Conservation (phyloP, 495 filamentous ascomycete genomes). For the Aspergillus nidulans region DNA sequence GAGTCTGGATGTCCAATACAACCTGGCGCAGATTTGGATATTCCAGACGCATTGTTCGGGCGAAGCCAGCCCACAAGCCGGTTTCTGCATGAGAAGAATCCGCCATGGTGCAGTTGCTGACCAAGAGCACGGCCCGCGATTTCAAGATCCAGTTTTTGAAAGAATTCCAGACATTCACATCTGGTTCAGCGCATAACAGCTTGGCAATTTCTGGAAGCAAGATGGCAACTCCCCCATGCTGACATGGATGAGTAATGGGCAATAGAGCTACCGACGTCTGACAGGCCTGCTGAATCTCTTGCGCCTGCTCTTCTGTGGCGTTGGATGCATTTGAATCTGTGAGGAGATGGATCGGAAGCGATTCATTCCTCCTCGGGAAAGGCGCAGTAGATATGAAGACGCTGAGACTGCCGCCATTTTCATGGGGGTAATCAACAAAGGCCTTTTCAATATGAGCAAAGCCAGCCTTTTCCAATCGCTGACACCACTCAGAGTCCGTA, state of each 20-base stretch:
- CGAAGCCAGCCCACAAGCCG: conserved; percentile 5
- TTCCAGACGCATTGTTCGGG: conserved; percentile 2
- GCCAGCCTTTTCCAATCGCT: neutral
- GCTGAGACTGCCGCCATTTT: conserved; percentile 10
- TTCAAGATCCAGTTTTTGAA: conserved; percentile 7
- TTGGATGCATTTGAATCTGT: neutral
- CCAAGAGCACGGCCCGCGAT: conserved; percentile 1
- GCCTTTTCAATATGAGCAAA: conserved; percentile 1
- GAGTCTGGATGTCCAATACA: conserved; percentile 3
- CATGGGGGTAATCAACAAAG: conserved; percentile 4
- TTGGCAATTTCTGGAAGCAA: conserved; percentile 10
- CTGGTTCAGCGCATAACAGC: neutral
- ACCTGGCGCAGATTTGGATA: conserved; percentile 6
- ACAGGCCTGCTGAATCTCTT: neutral
- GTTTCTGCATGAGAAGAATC: conserved; percentile 4
- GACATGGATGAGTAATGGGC: neutral
- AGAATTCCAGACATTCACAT: neutral
- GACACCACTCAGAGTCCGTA: neutral
- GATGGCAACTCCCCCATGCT: neutral
- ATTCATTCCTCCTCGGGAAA: neutral
- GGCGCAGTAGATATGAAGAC: conserved; percentile 1
- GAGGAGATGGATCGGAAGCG: conserved; percentile 3
- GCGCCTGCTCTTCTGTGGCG: neutral
- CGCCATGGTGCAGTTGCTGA: conserved; percentile 8
- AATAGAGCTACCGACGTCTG: neutral